Evolutionary conservation across 169 alveolate species (phyloP), one percentile per base, ranked within the genome.

Genomic region (Cryptosporidium baileyi): DNA sequence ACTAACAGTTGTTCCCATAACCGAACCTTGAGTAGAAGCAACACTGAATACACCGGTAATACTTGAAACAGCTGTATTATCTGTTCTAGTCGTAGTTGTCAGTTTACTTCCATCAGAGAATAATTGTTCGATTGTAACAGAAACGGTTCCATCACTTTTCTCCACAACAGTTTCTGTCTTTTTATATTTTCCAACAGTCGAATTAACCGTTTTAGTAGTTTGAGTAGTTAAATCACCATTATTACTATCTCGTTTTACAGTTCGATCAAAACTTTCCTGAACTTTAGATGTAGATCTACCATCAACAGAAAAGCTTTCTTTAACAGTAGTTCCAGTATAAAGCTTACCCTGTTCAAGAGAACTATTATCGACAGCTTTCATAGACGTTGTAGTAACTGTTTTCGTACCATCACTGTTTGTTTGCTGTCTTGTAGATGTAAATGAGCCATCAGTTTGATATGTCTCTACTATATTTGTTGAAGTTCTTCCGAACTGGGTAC

Each of bases 371-470:
- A 8, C 3, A 17, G 1, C 45, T 22, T 24, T 57, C 7, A 4
- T 63, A 2, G 81, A 28, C 17, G 63, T 57, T 24, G 36, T 28
- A 26, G 81, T 65, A 51, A 65, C 63, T 11, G 1, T 32, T 32
- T 15, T 47, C 9, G 81, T 65, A 22, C 81, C 63, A 30, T 65
- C 81, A 4, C 38, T 13, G 28, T 65, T 65, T 26, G 61, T 65
- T 30, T 65, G 81, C 19, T 65, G 52, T 17, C 32, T 65, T 60
- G 43, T 65, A 2, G 45, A 45, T 11, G 61, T 65, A 65, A 13
- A 40, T 28, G 81, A 41, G 19, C 81, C 81, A 17, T 65, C 81
- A 4, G 17, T 19, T 15, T 65, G 60, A 44, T 65, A 65, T 4
- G 63, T 49, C 32, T 65, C 81, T 44, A 62, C 47, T 1, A 51